Base-by-base conservation (phyloP, 2,329 filamentous ascomycete species). In the Paramyrothecium roridum region DNA sequence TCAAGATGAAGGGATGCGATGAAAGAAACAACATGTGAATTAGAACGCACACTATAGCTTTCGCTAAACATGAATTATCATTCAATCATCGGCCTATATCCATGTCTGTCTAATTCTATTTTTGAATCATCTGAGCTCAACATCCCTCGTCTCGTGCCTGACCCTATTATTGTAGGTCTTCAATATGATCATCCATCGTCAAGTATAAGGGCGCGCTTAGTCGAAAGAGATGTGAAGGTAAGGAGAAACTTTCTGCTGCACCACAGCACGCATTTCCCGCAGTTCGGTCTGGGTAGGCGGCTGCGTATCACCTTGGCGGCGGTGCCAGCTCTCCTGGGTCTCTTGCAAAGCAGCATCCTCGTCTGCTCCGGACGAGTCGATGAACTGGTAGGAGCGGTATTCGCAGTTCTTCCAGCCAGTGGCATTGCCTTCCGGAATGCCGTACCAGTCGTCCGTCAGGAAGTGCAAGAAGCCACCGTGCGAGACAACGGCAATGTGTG, bases 381-480 rank as follows among this genome's bases (percentile, higher is more conserved):
- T 77, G 67, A 91, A 91, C 50, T 78, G 74, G 69, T 86, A 92
- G 6, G 84, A 84, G 56, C 89, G 83, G 67, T 78, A 86, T 72
- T 93, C 89, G 52, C 87, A 87, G 69, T 93, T 93, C 10, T 70
- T 67, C 90, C 89, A 93, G 7, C 84, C 87, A 11, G 89, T 92
- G 43, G 86, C 74, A 56, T 57, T 59, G 1, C 64, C 63, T 3
- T 76, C 63, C 63, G 73, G 68, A 22, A 82, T 80, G 46, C 85
- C 88, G 53, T 84, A 78, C 84, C 87, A 96, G 65, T 96, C 91
- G 61, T 92, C 84, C 0, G 90, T 95, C 59, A 96, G 75, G 65
- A 91, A 96, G 70, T 96, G 92, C 64, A 96, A 69, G 63, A 93
- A 89, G 1, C 89, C 90, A 2, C 92, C 92, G 65, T 96, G 92